Evolutionary conservation across 176 grass and related monocot species (phyloP).

Genomic region (Rhynchospora breviuscula): DNA sequence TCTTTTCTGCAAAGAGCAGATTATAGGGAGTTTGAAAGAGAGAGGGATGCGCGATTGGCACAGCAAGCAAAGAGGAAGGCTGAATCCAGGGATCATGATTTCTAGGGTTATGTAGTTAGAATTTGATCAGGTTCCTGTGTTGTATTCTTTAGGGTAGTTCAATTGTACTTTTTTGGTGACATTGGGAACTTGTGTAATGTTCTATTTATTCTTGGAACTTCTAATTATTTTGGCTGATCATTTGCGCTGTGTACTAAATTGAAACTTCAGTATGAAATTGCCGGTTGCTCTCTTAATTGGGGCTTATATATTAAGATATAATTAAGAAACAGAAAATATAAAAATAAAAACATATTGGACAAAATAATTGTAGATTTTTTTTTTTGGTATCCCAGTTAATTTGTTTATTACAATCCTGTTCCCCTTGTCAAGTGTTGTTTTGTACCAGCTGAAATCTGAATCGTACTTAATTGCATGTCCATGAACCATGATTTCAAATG

Average conservation of each 20-base stretch:
- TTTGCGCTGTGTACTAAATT: neutral
- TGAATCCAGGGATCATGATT: conserved; percentile 48
- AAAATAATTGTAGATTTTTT: neutral
- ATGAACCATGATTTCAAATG: neutral
- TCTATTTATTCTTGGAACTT: neutral
- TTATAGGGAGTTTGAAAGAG: conserved; percentile 84
- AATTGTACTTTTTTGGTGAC: conserved; percentile 4
- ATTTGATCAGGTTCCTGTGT: neutral
- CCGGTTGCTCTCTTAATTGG: neutral
- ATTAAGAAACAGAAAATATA: neutral
- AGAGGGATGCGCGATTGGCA: conserved; percentile 76
- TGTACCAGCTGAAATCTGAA: neutral
- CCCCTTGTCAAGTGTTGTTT: neutral
- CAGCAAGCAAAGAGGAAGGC: conserved; percentile 60
- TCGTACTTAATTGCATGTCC: neutral
- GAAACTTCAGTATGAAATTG: neutral
- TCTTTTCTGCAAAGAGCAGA: conserved; percentile 86
- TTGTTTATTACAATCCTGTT: neutral
- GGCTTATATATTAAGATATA: neutral
- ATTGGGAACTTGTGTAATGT: neutral
- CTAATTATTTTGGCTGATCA: neutral
- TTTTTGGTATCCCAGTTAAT: neutral
- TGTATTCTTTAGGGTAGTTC: conserved; percentile 3
- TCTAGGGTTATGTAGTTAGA: conserved; percentile 27
- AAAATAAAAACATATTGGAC: neutral